A percentile compares a stretch with the other conserved stretches of the same genome.
These are phyloP conservation scores for Helminthosporium solani DNA, from an alignment of 2,329 filamentous ascomycete genomes.

Conservation along the genomic window DNA sequence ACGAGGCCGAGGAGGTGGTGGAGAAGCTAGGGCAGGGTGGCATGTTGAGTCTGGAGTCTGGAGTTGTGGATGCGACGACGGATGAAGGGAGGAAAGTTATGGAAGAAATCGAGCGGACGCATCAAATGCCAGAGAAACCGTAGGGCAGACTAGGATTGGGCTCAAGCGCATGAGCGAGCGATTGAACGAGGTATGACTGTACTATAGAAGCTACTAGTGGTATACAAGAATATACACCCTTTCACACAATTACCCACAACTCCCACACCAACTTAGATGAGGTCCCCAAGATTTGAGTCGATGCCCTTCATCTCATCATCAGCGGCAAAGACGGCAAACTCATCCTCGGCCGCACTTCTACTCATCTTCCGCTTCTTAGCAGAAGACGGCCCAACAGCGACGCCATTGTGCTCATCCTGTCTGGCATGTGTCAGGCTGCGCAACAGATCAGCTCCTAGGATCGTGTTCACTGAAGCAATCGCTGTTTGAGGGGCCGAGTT, in stretches of 20 bases:
- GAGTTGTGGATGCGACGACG: conserved; percentile 93
- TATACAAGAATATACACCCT: background rate
- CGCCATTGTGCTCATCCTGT: conserved; percentile 21
- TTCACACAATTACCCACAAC: no score
- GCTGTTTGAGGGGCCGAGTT: conserved; percentile 24
- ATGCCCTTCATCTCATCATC: conserved; percentile 58
- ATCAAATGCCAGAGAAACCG: conserved; percentile 45
- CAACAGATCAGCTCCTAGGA: conserved; percentile 32
- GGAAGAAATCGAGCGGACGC: conserved; percentile 61
- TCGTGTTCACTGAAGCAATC: conserved; percentile 19
- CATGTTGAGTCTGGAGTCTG: conserved; percentile 86
- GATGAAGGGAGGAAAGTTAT: conserved; percentile 77
- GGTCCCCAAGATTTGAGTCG: conserved; percentile 62
- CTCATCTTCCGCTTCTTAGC: conserved; percentile 44
- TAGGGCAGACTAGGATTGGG: background rate
- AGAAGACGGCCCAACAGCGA: conserved; percentile 17
- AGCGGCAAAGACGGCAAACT: conserved; percentile 42
- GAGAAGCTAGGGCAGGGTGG: conserved; percentile 78
- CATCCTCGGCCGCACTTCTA: conserved; percentile 34
- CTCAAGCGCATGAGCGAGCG: background rate
- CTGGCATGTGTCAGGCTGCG: conserved; percentile 32
- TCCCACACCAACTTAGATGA: conserved; percentile 43
- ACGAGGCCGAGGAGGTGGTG: conserved; percentile 83
- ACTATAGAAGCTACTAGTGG: conserved; percentile 5
- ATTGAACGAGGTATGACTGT: background rate